These are phyloP conservation scores for Metarhizium humberi DNA, from an alignment of 2,329 filamentous ascomycete species.

Conservation along the genomic window DNA sequence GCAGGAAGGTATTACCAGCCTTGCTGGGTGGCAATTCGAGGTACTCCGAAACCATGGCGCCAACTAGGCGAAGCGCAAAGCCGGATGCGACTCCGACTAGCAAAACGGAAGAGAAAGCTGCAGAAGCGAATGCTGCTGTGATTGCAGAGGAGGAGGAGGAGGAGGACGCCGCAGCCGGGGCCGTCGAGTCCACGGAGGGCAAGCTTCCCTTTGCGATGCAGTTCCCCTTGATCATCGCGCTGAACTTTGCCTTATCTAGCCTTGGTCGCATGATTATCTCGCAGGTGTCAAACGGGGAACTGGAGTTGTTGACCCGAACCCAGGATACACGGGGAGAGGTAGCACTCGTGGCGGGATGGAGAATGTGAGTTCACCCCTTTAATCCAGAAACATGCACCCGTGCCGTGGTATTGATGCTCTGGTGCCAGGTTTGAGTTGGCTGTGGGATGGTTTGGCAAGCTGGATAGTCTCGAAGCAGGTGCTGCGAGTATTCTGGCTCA, in stretches of 20 bases:
- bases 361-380: constrained; percentile 34
- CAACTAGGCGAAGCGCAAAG: constrained; percentile 15
- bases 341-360: constrained; percentile 41
- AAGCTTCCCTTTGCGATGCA: constrained; percentile 35
- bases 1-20: not conserved
- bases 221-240: constrained; percentile 42
- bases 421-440: constrained; percentile 53
- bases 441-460: constrained; percentile 63
- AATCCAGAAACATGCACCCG: not conserved
- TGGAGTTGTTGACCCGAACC: constrained; percentile 57
- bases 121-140: not conserved
- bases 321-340: constrained; percentile 55
- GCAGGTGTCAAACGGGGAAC: constrained; percentile 52
- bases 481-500: constrained; percentile 61
- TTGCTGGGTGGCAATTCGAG: not conserved
- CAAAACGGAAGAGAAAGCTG: not conserved
- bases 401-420: constrained; percentile 4
- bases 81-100: constrained; percentile 8
- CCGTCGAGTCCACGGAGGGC: not conserved
- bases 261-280: constrained; percentile 54
- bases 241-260: constrained; percentile 54
- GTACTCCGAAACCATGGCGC: constrained; percentile 7
- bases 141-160: constrained; percentile 10
- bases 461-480: constrained; percentile 63
- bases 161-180: constrained; percentile 4